These are phyloP conservation scores for Talaromyces atroroseus DNA, from an alignment of 2,329 filamentous ascomycete species.

Conservation along the genomic window DNA sequence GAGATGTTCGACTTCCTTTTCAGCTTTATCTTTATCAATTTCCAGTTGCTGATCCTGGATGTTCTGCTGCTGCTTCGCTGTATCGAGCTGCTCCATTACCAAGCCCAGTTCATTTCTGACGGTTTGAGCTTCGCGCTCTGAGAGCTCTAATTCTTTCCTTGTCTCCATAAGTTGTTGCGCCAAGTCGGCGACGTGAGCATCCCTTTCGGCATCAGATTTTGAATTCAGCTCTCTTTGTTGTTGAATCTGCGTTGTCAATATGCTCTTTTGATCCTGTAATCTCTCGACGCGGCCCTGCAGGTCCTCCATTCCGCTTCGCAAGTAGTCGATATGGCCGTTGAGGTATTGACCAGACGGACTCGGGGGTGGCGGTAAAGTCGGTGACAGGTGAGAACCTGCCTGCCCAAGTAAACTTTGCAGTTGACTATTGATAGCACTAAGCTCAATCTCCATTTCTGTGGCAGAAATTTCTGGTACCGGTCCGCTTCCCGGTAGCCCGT, in stretches of 20 bases:
- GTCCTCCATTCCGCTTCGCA: slow-evolving; percentile 72
- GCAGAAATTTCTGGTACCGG: slow-evolving; percentile 14
- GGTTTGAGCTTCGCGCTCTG: slow-evolving; percentile 38
- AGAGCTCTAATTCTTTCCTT: slow-evolving; percentile 58
- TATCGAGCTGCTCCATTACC: slow-evolving; percentile 41
- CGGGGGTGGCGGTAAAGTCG: slow-evolving; percentile 55
- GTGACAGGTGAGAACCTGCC: slow-evolving; percentile 38
- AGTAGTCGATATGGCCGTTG: slow-evolving; percentile 66
- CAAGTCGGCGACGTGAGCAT: slow-evolving; percentile 43
- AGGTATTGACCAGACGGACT: slow-evolving; percentile 52
- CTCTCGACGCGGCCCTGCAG: slow-evolving; percentile 70
- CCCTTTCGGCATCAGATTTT: slow-evolving; percentile 65
- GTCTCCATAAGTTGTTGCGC: slow-evolving; percentile 52
- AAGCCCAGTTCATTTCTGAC: slow-evolving; percentile 37
- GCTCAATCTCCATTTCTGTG: slow-evolving; percentile 48
- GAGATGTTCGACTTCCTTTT: slow-evolving; percentile 25
- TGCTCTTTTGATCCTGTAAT: slow-evolving; percentile 80
- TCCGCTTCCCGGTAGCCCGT: slow-evolving; percentile 16
- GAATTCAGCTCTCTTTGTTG: slow-evolving; percentile 90
- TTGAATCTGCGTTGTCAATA: slow-evolving; percentile 86
- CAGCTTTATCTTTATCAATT: slow-evolving; percentile 26
- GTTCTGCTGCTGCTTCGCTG: slow-evolving; percentile 32
- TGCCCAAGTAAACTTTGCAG: slow-evolving; percentile 54
- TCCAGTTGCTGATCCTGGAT: slow-evolving; percentile 29
- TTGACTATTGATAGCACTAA: slow-evolving; percentile 60